Conservation (phyloP, 345 rosid genomes). For the Erucastrum elatum region DNA sequence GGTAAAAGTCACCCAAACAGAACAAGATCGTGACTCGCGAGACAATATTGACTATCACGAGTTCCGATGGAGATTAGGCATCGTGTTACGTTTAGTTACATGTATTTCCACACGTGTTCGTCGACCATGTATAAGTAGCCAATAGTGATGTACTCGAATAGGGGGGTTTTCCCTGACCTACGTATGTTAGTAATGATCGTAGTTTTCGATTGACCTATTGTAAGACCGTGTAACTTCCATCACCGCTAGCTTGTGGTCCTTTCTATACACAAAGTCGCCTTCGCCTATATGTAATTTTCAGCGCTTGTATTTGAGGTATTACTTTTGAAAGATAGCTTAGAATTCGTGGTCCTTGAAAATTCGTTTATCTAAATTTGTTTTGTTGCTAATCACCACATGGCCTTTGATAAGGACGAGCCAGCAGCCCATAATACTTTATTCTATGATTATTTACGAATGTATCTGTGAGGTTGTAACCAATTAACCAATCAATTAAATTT, state of each 20-base stretch:
- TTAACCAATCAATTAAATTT: constrained; percentile 2
- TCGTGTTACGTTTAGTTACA: constrained; percentile 25
- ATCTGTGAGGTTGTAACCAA: constrained; percentile 15
- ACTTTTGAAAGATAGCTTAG: not conserved
- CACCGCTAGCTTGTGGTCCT: not conserved
- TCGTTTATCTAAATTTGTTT: constrained; percentile 27
- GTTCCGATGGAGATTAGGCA: constrained; percentile 29
- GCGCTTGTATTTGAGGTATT: constrained; percentile 6
- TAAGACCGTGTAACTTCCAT: not conserved
- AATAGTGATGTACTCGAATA: no score
- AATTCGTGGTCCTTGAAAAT: constrained; percentile 12
- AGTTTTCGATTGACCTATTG: constrained; percentile 1
- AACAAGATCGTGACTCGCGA: constrained; percentile 31
- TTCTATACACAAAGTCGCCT: not conserved
- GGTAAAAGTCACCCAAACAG: constrained; percentile 21
- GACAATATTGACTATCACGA: constrained; percentile 22
- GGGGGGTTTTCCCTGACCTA: no score
- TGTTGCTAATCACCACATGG: constrained; percentile 38
- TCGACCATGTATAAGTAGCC: not conserved
- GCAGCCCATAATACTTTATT: constrained; percentile 17
- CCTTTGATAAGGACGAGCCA: constrained; percentile 36
- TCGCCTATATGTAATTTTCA: not conserved
- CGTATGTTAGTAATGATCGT: no score
- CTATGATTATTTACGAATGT: not conserved
- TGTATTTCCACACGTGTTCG: constrained; percentile 29